Percentiles rank a stretch among this genome's conserved stretches.
These are phyloP conservation scores for Trichosanthes truncata DNA, from an alignment of 306 rosid genomes.

Conservation along the genomic window DNA sequence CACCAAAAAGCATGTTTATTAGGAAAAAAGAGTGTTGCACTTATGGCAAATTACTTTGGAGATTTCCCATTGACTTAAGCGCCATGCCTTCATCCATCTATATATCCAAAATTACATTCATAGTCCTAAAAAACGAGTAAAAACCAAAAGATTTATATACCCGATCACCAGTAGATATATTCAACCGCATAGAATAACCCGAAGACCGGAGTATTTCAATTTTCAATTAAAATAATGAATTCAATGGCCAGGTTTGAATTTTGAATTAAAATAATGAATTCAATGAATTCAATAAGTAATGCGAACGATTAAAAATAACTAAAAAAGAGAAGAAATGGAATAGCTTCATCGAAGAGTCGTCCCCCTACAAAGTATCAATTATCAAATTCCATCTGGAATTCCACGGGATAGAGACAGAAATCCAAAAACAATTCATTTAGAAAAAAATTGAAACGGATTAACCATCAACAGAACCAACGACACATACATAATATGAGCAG, in stretches of 20 bases:
- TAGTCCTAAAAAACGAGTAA: not conserved
- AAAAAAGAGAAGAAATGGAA: not conserved
- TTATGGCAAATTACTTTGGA: not conserved
- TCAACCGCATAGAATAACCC: not conserved
- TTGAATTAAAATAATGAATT: not conserved
- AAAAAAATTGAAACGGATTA: not conserved
- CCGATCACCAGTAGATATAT: not conserved
- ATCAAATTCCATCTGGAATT: not conserved
- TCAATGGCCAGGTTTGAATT: not conserved
- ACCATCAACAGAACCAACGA: not conserved
- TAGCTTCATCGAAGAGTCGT: not conserved
- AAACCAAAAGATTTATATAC: not conserved
- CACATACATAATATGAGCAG: not conserved
- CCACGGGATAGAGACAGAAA: not conserved
- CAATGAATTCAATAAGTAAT: not conserved
- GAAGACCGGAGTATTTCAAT: not conserved
- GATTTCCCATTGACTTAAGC: not conserved
- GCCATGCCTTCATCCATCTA: not conserved
- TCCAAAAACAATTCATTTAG: not conserved
- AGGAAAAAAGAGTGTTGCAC: not conserved
- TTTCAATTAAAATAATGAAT: not conserved
- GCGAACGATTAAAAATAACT: not conserved
- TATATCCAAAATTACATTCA: not conserved
- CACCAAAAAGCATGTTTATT: not conserved
- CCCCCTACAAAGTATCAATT: not conserved